Base-by-base conservation (phyloP, 768 basidiomycete genomes). In the Boletales sp. region DNA sequence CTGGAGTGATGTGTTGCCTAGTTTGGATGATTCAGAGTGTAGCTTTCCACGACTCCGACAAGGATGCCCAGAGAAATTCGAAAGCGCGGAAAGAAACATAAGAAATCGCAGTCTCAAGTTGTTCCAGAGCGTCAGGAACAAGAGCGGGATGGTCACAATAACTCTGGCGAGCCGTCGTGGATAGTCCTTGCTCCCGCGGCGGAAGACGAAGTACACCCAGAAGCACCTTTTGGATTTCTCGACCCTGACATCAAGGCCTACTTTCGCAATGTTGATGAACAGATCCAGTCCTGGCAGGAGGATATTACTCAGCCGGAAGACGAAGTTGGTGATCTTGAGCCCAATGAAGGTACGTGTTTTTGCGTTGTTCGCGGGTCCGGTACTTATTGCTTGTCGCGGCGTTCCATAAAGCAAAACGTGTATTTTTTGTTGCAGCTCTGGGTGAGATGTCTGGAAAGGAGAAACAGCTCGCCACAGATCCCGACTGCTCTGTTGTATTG, bases 191-290 rank as follows among this genome's bases (percentile, higher is more conserved):
- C 73, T 15, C 68, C 65, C 31, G 59, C 66, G 30, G 48, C 64
- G n/a, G 67, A 72, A 35, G 74, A 77, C 45, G 24, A 27, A 27
- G 47, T 69, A 46, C 75, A 83, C 60, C 63, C 64, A 14, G 89
- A 90, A 52, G 87, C 88, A 39, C 93, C 94, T 2, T 97, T 94
- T 65, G 94, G 93, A 50, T 87, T 84, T 52, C 83, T 95, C 8
- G 93, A 95, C 56, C 79, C 81, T 17, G 94, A 95, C 62, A 74
- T 95, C 29, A 95, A 95, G 66, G 90, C 92, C 2, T 97, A 97
- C 69, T 95, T 97, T 60, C 73, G 87, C 40, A 90, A 84, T 1
- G 91, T 95, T 11, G 91, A 97, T 54, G 74, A 84, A 30, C 90
- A 94, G 63, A 84, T 97, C 36, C 83, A 83, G 42, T 83, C 87